Evolutionary conservation across 331 rosid genomes (phyloP), one percentile per base, ranked within the genome.

Genomic region (Pyrus hybrid): DNA sequence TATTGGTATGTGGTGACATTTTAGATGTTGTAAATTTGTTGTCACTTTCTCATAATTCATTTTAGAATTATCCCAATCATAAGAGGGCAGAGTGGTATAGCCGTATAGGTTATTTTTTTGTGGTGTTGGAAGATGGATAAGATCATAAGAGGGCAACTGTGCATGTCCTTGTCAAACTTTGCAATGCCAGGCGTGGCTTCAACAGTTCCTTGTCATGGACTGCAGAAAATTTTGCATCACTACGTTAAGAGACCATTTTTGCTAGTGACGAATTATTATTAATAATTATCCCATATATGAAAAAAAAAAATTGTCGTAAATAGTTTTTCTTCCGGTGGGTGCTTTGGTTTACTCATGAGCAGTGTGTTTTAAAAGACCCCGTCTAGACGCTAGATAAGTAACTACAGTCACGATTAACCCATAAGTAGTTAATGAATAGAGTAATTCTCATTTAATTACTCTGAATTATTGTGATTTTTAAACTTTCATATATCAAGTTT

Each of bases 111-210:
- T 14, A 11, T n/a, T 20, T 56, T 14, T 32, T 23, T 23, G 18
- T 57, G 76, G 26, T 14, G 25, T 22, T 23, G 58, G 67, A n/a
- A 58, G 57, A 56, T 21, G 67, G 76, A 72, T 72, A 72, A 60
- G 76, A 66, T 35, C 23, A 5, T 62, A 18, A 22, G 37, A 71
- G 16, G 75, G 56, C 49, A 57, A 57, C 35, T 33, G 47, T 33
- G 76, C 67, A 16, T 33, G 67, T 72, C 67, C 66, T 35, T 43
- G 76, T 72, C 76, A 72, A 72, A 32, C 32, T 57, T 72, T 73
- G 68, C 57, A 60, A 60, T 73, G 76, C 41, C n/a, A 58, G 58
- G 20, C 60, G 58, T 60, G 68, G 77, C 41, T n/a, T 73, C 21
- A 33, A 71, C 66, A 28, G 25, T 17, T 73, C 20, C 57, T 23